These are phyloP conservation scores for Priceomyces melissophilus DNA, from an alignment of 805 yeast species.

Conservation along the genomic window DNA sequence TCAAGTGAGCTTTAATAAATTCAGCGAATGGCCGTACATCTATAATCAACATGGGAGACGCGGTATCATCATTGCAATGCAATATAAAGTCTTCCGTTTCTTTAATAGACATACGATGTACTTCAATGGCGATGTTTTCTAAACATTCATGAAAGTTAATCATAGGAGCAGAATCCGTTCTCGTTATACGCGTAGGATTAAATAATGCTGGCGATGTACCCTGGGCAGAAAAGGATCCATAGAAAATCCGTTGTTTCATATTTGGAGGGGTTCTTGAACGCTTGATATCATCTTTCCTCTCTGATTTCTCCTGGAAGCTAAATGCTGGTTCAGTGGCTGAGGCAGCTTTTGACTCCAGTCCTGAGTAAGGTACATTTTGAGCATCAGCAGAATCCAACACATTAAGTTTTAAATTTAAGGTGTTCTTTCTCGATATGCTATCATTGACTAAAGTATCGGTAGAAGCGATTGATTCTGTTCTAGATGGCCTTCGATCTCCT, in stretches of 20 bases:
- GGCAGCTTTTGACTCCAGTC: conserved; percentile 10
- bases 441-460: conserved; percentile 34
- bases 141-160: conserved; percentile 13
- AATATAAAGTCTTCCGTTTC: conserved; percentile 15
- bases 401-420: conserved; percentile 13
- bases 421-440: conserved; percentile 2
- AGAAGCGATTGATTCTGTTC: conserved; percentile 20
- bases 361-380: conserved; percentile 6
- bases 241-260: not conserved
- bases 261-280: not conserved
- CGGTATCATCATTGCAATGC: conserved; percentile 4
- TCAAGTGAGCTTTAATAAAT: conserved; percentile 55
- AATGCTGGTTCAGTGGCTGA: conserved; percentile 22
- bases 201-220: conserved; percentile 15
- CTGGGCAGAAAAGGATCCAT: conserved; percentile 16
- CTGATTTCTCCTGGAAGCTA: conserved; percentile 6
- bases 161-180: conserved; percentile 18
- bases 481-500: conserved; percentile 2
- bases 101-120: conserved; percentile 13
- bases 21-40: conserved; percentile 84
- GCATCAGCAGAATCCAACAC: conserved; percentile 9
- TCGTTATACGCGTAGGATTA: conserved; percentile 20
- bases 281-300: not conserved
- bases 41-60: conserved; percentile 40
- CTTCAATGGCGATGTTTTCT: conserved; percentile 17